Base-by-base conservation (phyloP, 352 stramenopile genomes). In the Pythium brachiatum region DNA sequence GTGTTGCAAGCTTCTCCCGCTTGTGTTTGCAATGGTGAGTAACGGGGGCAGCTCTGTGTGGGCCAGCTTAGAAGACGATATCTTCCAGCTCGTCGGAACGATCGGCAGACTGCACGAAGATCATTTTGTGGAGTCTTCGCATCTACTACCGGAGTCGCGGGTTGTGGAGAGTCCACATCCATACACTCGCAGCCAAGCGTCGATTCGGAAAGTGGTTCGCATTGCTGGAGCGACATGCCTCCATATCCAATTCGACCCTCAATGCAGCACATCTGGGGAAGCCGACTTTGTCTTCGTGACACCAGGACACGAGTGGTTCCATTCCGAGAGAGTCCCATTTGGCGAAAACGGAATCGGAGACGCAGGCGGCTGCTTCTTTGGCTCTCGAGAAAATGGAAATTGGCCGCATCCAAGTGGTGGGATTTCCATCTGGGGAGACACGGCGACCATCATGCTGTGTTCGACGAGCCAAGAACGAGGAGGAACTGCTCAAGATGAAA, bases 221-320 rank as follows among this genome's bases (percentile, higher is more conserved):
- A 76, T 89, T 53, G 69, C 79, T 57, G 78, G 76, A 21, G 81
- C 83, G 2, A 79, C 55, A 7, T 66, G 76, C 15, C 51, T 93
- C 8, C 78, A 86, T 29, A 86, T 90, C 38, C 72, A 86, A 23
- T 93, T 93, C 62, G 83, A 93, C 20, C 68, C 71, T 39, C 75
- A 73, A 6, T 89, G 76, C 32, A 73, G 72, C 38, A 93, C 83
- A 21, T 69, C 76, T 6, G 72, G 75, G 44, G 76, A 88, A 57
- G 73, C 73, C 18, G 83, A 92, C 61, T 87, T 89, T 43, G 74
- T 90, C 16, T 77, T 84, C 20, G 76, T 92, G 16, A 88, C 72
- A 11, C 74, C 78, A 38, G 81, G 81, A 7, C 51, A 83, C 41
- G 74, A 74, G 36, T 88, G 76, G 76, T 81, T 85, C 52, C 77